These are phyloP conservation scores for Podila clonocystis DNA, from an alignment of 192 early-diverging fungal species.

Conservation along the genomic window DNA sequence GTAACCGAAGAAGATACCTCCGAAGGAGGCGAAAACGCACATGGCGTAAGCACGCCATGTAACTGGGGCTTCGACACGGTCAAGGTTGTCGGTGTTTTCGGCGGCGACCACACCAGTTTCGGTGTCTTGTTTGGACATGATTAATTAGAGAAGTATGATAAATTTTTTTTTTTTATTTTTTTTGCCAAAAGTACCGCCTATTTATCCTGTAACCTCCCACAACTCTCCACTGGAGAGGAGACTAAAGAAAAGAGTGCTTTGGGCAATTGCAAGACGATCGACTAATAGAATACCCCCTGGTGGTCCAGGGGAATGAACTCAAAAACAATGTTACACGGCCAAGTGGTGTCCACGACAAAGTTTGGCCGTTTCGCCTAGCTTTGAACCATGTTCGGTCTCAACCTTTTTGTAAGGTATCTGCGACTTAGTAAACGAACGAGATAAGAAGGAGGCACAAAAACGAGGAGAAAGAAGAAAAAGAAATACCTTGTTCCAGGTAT, in stretches of 20 bases:
- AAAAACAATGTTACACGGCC: constrained; percentile 22
- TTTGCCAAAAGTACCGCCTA: constrained; percentile 28
- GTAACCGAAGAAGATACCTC: constrained; percentile 79
- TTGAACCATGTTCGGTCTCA: constrained; percentile 22
- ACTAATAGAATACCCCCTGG: constrained; percentile 16
- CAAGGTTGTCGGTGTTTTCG: constrained; percentile 38
- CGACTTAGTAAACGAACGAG: constrained; percentile 16
- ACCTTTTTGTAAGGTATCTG: constrained; percentile 18
- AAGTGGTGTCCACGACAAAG: constrained; percentile 21
- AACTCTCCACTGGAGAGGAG: constrained; percentile 11
- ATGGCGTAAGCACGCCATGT: constrained; percentile 51
- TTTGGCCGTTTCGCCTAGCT: constrained; percentile 20
- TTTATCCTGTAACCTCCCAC: constrained; percentile 28
- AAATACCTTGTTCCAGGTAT: too few relatives aligned
- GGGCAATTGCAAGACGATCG: constrained; percentile 24
- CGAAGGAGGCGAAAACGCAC: constrained; percentile 64
- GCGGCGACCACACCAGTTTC: constrained; percentile 40
- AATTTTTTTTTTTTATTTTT: constrained; percentile 30
- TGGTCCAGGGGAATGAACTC: constrained; percentile 29
- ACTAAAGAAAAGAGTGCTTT: constrained; percentile 36
- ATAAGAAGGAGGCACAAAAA: too few relatives aligned
- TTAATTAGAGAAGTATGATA: constrained; percentile 22
- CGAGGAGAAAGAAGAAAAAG: too few relatives aligned
- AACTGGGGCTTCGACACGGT: constrained; percentile 50
- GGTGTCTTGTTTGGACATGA: constrained; percentile 47